Evolutionary conservation across 257 asterid genomes (phyloP).

Genomic region (Cynanchum wilfordii): DNA sequence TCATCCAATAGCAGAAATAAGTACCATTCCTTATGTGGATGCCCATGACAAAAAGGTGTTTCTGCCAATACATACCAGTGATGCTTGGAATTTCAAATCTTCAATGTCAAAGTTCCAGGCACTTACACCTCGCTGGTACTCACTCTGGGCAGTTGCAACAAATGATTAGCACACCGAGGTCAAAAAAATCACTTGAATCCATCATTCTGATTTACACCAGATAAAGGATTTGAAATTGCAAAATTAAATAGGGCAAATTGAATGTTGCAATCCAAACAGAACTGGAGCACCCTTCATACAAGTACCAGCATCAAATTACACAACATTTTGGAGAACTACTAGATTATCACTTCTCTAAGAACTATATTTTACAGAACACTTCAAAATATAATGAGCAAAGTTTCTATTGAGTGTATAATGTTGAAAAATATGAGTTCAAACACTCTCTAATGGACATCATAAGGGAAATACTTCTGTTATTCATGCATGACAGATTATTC

Average conservation of each 20-base stretch:
- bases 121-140: constrained; percentile 98
- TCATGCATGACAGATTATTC: neutral
- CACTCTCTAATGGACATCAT: neutral
- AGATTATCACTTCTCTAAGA: neutral
- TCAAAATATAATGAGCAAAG: neutral
- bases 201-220: constrained; percentile 8
- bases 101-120: constrained; percentile 98
- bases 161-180: neutral
- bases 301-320: neutral
- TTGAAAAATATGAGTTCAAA: neutral
- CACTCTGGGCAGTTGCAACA: constrained; percentile 55
- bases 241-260: neutral
- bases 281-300: neutral
- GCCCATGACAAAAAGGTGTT: constrained; percentile 1
- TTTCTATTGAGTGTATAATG: neutral
- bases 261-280: constrained; percentile 1
- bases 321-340: neutral
- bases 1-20: constrained; percentile 23
- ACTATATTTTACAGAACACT: neutral
- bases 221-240: neutral
- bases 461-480: neutral
- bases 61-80: constrained; percentile 53
- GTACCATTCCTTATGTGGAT: constrained; percentile 7
- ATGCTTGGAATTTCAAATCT: constrained; percentile 91
- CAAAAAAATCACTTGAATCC: neutral